phyloP scores from a whole-genome alignment of 805 yeast genomes.

The Scheffersomyces ergatensis region DNA sequence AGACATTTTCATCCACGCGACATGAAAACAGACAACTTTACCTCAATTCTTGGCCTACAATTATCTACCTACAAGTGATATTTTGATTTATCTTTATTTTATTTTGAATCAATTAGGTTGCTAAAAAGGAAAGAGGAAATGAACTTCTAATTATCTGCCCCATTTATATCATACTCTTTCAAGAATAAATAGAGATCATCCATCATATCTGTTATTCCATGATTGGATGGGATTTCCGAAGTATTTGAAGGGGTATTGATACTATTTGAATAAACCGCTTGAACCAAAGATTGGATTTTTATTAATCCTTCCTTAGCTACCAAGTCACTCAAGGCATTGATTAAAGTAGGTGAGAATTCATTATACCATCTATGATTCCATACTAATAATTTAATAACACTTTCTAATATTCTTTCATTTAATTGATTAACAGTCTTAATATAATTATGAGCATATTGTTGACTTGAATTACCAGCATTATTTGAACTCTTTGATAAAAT shows the following conservation, averaged over 20 bases:
- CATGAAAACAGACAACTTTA: too few species aligned
- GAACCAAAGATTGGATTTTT: slow-evolving; percentile 70
- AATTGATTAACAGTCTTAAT: slow-evolving; percentile 39
- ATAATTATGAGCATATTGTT: slow-evolving; percentile 23
- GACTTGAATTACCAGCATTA: slow-evolving; percentile 4
- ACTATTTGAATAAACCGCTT: slow-evolving; percentile 55
- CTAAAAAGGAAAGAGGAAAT: too few species aligned
- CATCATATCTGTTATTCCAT: slow-evolving; percentile 59
- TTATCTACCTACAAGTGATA: too few species aligned
- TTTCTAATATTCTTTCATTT: slow-evolving; percentile 61
- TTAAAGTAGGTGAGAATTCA: slow-evolving; percentile 74
- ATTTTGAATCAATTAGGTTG: too few species aligned
- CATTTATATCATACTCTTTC: slow-evolving; percentile 42
- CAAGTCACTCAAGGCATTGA: slow-evolving; percentile 56
- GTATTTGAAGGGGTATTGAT: slow-evolving; percentile 10
- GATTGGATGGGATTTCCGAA: slow-evolving; percentile 30
- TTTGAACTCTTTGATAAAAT: slow-evolving; percentile 26
- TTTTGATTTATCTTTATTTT: too few species aligned
- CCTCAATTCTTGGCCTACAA: too few species aligned
- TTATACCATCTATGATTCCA: slow-evolving; percentile 99
- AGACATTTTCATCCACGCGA: too few species aligned
- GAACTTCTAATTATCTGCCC: slow-evolving; percentile 37
- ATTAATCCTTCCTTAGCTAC: slow-evolving; percentile 76
- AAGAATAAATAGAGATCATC: slow-evolving; percentile 47
- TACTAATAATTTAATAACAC: slow-evolving; percentile 76